phyloP scores from a whole-genome alignment of 1,139 yeast species.

The Geotrichum citri-aurantii region DNA sequence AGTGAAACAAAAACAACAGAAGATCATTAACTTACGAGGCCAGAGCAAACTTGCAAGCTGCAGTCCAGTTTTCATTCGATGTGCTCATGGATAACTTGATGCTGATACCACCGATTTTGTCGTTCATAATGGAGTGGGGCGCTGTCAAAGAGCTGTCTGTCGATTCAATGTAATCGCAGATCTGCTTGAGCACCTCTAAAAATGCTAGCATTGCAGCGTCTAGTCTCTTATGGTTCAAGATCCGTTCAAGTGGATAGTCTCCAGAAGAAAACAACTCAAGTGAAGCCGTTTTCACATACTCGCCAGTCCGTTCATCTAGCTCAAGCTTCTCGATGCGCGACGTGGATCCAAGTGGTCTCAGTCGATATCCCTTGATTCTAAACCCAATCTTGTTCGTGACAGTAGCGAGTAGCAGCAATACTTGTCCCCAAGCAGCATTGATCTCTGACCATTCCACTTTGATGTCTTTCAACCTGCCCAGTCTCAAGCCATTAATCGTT shows the following conservation, averaged over 20 bases:
- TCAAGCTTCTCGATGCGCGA: slow-evolving; percentile 66
- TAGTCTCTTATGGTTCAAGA: slow-evolving; percentile 63
- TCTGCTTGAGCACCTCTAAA: slow-evolving; percentile 54
- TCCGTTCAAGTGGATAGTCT: slow-evolving; percentile 61
- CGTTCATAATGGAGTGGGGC: slow-evolving; percentile 63
- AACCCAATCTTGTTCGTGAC: slow-evolving; percentile 54
- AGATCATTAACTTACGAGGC: slow-evolving; percentile 42
- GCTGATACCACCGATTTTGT: slow-evolving; percentile 71
- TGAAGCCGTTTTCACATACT: slow-evolving; percentile 34
- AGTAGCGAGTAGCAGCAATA: slow-evolving; percentile 63
- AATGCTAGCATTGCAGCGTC: slow-evolving; percentile 76
- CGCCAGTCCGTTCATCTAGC: slow-evolving; percentile 35
- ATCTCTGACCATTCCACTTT: slow-evolving; percentile 82
- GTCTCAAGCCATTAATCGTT: slow-evolving; percentile 75
- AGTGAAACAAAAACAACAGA: neutral
- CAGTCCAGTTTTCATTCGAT: slow-evolving; percentile 80
- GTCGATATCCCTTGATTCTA: slow-evolving; percentile 51
- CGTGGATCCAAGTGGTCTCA: slow-evolving; percentile 80
- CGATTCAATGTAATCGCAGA: slow-evolving; percentile 46
- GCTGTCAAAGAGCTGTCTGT: slow-evolving; percentile 56
- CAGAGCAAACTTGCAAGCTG: slow-evolving; percentile 74
- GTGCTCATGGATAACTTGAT: slow-evolving; percentile 60
- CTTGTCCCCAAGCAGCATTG: slow-evolving; percentile 88
- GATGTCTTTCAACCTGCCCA: slow-evolving; percentile 57
- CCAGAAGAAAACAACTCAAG: slow-evolving; percentile 56